Base-by-base conservation (phyloP, 148 eudicot genomes). In the Amaranthus cruentus region DNA sequence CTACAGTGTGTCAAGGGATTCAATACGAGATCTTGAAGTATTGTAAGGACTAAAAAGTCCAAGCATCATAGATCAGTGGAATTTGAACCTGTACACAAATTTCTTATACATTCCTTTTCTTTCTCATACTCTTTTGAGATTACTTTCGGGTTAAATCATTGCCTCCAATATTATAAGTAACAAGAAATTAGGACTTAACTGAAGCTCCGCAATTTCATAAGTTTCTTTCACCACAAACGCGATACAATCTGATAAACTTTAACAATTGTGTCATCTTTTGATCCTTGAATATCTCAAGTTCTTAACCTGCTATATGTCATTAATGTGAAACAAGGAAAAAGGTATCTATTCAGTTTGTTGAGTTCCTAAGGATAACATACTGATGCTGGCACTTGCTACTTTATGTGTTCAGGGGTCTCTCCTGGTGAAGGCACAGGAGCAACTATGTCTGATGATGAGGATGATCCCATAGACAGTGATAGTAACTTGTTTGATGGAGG, bases 401-500 rank as follows among this genome's bases (percentile, higher is more conserved):
- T 60, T 62, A 18, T 64, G 60, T 59, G 47, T 70, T 66, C 86
- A 91, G 98, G 98, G 58, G 92, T 88, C 18, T 81, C 95, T 50
- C 94, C 95, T 47, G 94, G 89, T 18, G 97, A 91, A 82, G 97
- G 98, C 51, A 89, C 97, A 42, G 98, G 97, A 28, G 96, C 98
- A 47, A 91, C 97, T 49, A 93, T 93, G 98, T 93, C 98, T 6
- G 98, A 93, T 75, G 98, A 93, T 42, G 98, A 93, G 3, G 95
- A 93, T 59, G 97, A 89, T 58, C 92, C 87, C 5, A 86, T 80
- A 59, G 92, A 89, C 51, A 87, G 90, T 66, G 97, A 88, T 28
- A 72, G 83, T 55, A 88, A 87, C 83, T 55, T 91, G 75, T 87
- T 87, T 73, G 94, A 89, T 70, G 97, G 93, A 77, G 78, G 85